A percentile compares a stretch with the other conserved stretches of the same genome.
Conservation (phyloP, 1,139 yeast genomes). For the Suhomyces maxii region DNA sequence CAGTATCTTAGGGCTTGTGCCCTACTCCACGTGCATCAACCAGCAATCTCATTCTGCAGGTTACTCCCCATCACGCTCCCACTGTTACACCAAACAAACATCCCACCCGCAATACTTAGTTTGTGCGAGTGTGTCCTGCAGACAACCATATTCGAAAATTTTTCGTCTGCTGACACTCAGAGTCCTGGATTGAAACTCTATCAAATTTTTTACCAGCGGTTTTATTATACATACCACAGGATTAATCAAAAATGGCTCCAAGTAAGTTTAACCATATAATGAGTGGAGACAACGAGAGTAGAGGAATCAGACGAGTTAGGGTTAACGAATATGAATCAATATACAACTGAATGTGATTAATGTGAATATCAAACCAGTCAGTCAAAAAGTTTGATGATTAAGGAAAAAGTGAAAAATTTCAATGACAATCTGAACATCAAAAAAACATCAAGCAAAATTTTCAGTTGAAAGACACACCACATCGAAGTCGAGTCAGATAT, state of each 20-base stretch:
- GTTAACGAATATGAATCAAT: too few relatives aligned
- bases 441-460: not conserved
- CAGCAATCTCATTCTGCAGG: slow-evolving; percentile 1
- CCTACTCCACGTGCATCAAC: slow-evolving; percentile 3
- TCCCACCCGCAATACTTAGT: slow-evolving; percentile 1
- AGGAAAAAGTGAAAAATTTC: not conserved
- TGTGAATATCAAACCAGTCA: too few relatives aligned
- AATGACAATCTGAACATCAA: not conserved
- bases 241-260: slow-evolving; percentile 33
- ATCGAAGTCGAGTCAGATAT: too few relatives aligned
- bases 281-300: not conserved
- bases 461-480: not conserved
- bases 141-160: slow-evolving; percentile 11
- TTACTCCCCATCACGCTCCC: not conserved
- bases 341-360: too few relatives aligned
- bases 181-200: slow-evolving; percentile 6
- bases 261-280: slow-evolving; percentile 10
- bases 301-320: not conserved
- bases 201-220: slow-evolving; percentile 11
- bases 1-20: slow-evolving; percentile 7
- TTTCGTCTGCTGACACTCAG: slow-evolving; percentile 11
- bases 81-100: not conserved
- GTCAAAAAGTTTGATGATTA: too few relatives aligned
- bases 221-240: slow-evolving; percentile 11
- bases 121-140: slow-evolving; percentile 5